phyloP scores from a whole-genome alignment of 768 basidiomycete genomes.

The Lepiota brunneoincarnata region DNA sequence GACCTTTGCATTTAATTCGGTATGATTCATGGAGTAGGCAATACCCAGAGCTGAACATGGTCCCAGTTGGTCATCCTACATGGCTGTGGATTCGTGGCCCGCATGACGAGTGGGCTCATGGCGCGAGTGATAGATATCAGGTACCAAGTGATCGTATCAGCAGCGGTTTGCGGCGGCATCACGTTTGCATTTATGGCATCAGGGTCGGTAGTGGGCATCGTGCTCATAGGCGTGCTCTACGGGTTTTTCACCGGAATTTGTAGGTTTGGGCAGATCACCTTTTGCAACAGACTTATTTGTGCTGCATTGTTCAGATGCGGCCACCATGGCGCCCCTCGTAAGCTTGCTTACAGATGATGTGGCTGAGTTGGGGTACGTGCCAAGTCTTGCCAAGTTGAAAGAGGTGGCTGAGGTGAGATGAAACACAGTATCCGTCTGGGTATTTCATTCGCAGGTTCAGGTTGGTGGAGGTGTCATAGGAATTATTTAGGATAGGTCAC shows the following conservation, averaged over 20 bases:
- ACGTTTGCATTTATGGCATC: constrained; percentile 32
- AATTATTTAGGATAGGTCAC: background rate
- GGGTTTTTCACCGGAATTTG: constrained; percentile 33
- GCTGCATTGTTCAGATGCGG: background rate
- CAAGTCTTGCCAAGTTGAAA: background rate
- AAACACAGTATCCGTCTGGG: constrained; percentile 15
- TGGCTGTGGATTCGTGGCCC: background rate
- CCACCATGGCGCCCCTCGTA: constrained; percentile 5
- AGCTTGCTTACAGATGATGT: constrained; percentile 10
- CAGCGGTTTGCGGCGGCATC: constrained; percentile 28
- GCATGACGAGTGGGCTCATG: background rate
- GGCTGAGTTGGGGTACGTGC: constrained; percentile 13
- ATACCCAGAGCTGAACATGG: background rate
- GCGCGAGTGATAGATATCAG: background rate
- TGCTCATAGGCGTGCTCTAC: constrained; percentile 33
- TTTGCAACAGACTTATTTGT: background rate
- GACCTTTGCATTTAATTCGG: constrained; percentile 29
- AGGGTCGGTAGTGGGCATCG: constrained; percentile 21
- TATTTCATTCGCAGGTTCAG: constrained; percentile 17
- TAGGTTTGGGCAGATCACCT: background rate
- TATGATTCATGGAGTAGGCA: background rate
- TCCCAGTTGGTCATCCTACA: constrained; percentile 4
- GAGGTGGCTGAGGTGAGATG: background rate
- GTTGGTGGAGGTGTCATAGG: constrained; percentile 8
- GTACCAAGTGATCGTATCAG: constrained; percentile 24